Conservation (phyloP, 2,329 filamentous ascomycete species). For the Elsinoe australis region DNA sequence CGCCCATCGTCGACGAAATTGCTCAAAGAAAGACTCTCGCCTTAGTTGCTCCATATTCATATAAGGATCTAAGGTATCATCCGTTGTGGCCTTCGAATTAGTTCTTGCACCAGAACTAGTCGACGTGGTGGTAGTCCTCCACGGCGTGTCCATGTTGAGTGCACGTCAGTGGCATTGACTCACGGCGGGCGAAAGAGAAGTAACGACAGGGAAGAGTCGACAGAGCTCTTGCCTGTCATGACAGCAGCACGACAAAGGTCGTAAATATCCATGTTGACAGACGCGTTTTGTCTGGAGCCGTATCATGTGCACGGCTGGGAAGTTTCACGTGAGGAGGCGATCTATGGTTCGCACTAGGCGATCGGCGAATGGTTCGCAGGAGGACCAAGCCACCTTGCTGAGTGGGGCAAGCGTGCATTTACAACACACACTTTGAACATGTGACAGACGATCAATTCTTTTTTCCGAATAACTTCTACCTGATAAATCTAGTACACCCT, state of each 20-base stretch:
- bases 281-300: conserved; percentile 7
- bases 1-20: conserved; percentile 15
- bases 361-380: conserved; percentile 2
- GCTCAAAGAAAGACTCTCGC: neutral
- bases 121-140: neutral
- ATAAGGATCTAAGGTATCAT: neutral
- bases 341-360: conserved; percentile 8
- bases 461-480: too few species aligned
- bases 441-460: too few species aligned
- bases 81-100: neutral
- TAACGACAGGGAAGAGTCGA: too few species aligned
- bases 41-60: neutral
- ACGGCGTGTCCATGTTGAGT: too few species aligned
- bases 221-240: neutral
- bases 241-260: neutral
- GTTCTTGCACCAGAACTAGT: conserved; percentile 1
- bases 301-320: conserved; percentile 7
- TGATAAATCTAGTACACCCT: too few species aligned
- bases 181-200: too few species aligned
- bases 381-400: neutral
- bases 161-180: too few species aligned
- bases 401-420: conserved; percentile 7
- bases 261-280: neutral
- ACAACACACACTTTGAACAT: too few species aligned
- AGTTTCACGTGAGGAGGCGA: conserved; percentile 3